Evolutionary conservation across 1,284 basidiomycete genomes (phyloP).

Genomic region (Tilletia indica): DNA sequence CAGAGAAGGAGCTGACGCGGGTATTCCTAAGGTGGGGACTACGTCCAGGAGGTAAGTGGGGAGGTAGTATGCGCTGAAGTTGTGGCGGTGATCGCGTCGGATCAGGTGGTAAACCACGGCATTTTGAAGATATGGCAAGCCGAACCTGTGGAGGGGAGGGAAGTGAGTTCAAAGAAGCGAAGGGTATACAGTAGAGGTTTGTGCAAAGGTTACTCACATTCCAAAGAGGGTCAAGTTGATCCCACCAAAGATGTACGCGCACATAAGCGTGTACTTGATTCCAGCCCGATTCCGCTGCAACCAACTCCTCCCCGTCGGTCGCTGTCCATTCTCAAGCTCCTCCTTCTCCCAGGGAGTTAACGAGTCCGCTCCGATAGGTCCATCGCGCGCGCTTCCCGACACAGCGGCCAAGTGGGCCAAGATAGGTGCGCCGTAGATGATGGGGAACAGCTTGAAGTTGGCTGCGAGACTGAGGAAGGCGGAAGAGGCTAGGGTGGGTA

Average conservation of each 20-base stretch:
- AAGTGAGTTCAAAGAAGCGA: not conserved
- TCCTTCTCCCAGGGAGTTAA: conserved; percentile 17
- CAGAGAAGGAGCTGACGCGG: not conserved
- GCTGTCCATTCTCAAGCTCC: conserved; percentile 2
- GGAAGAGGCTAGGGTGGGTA: conserved; percentile 38
- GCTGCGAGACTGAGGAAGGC: conserved; percentile 43
- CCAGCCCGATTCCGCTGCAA: conserved; percentile 4
- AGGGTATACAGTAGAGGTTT: not conserved
- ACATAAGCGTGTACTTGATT: conserved; percentile 11
- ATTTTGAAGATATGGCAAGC: conserved; percentile 83
- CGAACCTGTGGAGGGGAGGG: conserved; percentile 68
- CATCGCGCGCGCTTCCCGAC: conserved; percentile 13
- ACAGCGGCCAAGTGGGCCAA: conserved; percentile 64
- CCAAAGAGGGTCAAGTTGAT: conserved; percentile 18
- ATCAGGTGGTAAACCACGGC: conserved; percentile 90
- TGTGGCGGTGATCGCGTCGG: conserved; percentile 91
- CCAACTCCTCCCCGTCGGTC: not conserved
- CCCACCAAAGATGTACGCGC: conserved; percentile 13
- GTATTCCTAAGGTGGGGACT: not conserved
- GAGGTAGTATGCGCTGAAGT: conserved; percentile 97
- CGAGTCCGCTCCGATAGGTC: conserved; percentile 17
- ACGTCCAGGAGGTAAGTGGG: conserved; percentile 71
- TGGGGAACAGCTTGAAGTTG: conserved; percentile 66
- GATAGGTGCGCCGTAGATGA: conserved; percentile 80
- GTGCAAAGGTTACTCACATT: conserved; percentile 16